Evolutionary conservation across 2,329 filamentous ascomycete genomes (phyloP).

Genomic region (Spiromastix sp.): DNA sequence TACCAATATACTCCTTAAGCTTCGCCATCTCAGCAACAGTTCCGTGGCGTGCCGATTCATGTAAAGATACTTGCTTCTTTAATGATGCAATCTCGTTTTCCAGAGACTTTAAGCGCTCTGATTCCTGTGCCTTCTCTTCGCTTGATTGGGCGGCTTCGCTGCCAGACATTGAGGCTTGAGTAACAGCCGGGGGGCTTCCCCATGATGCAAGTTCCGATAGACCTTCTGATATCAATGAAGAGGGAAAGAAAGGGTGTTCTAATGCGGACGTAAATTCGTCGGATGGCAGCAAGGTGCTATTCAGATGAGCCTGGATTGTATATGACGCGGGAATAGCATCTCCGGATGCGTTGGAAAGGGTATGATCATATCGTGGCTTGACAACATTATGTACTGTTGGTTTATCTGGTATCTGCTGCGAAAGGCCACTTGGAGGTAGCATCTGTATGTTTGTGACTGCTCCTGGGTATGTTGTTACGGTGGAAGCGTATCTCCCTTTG

Average conservation of each 20-base stretch:
- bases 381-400: constrained; percentile 53
- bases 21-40: constrained; percentile 25
- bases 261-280: constrained; percentile 28
- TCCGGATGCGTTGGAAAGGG: constrained; percentile 24
- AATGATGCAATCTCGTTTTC: constrained; percentile 30
- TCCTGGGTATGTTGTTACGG: constrained; percentile 63
- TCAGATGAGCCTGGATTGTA: constrained; percentile 29
- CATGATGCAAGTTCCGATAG: constrained; percentile 28
- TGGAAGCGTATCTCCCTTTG: constrained; percentile 55
- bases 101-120: constrained; percentile 21
- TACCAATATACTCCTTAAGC: constrained; percentile 25
- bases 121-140: constrained; percentile 6
- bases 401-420: constrained; percentile 26
- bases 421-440: constrained; percentile 48
- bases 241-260: constrained; percentile 28
- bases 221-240: constrained; percentile 29
- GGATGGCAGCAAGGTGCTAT: constrained; percentile 6
- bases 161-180: constrained; percentile 7
- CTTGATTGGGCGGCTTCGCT: background rate
- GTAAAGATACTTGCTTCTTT: constrained; percentile 20
- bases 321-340: constrained; percentile 34
- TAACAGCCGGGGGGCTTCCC: constrained; percentile 11
- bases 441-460: constrained; percentile 76
- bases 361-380: constrained; percentile 54
- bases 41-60: constrained; percentile 25